phyloP scores from a whole-genome alignment of 345 rosid species.

The Noccaea bulbosa region DNA sequence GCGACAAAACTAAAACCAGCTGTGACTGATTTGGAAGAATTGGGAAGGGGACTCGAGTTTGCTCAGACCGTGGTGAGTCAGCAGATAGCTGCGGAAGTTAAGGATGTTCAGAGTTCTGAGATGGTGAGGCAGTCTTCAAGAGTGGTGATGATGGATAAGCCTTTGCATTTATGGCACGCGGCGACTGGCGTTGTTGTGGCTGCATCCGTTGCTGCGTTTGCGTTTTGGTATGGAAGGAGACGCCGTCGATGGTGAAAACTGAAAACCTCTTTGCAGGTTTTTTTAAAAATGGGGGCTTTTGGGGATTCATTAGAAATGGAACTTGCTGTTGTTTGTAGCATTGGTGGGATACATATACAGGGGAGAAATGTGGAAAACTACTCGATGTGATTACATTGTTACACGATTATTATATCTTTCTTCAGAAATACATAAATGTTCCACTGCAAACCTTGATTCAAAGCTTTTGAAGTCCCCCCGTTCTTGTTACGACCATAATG shows the following conservation, averaged over 20 bases:
- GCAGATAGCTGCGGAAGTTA: conserved; percentile 40
- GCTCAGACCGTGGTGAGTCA: conserved; percentile 59
- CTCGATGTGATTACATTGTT: conserved; percentile 41
- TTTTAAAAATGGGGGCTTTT: not conserved
- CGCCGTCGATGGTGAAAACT: conserved; percentile 81
- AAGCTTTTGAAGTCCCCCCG: not conserved
- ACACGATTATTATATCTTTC: conserved; percentile 36
- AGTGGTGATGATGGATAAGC: conserved; percentile 53
- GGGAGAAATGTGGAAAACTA: conserved; percentile 19
- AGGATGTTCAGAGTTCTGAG: conserved; percentile 31
- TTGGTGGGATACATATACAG: conserved; percentile 41
- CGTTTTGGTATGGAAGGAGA: conserved; percentile 87
- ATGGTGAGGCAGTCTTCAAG: conserved; percentile 38
- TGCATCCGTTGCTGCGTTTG: conserved; percentile 83
- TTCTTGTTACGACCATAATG: not conserved
- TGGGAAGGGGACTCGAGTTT: conserved; percentile 70
- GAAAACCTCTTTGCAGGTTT: conserved; percentile 32
- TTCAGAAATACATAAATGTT: conserved; percentile 22
- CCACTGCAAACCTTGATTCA: not conserved
- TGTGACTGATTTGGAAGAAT: conserved; percentile 56
- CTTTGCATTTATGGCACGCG: conserved; percentile 66
- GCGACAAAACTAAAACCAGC: conserved; percentile 71
- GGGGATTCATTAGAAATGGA: conserved; percentile 32
- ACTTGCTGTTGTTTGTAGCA: conserved; percentile 43
- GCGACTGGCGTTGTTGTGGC: conserved; percentile 77